Conservation (phyloP, 2,329 filamentous ascomycete species). For the Penicillium occitanis region DNA sequence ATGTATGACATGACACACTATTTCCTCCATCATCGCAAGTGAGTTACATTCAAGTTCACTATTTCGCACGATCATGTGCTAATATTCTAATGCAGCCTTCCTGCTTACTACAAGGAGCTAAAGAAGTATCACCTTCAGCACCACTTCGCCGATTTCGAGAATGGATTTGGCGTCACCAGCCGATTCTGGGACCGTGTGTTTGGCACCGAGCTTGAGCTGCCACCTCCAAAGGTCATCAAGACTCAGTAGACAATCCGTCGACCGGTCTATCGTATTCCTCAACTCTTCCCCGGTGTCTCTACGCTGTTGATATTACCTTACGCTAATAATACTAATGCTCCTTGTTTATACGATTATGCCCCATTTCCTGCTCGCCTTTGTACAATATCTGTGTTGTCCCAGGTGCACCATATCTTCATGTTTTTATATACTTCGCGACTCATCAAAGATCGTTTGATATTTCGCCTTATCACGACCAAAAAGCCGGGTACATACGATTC, state of each 20-base stretch:
- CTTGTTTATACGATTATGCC: background rate
- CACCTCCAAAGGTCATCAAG: slow-evolving; percentile 38
- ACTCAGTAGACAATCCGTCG: slow-evolving; percentile 30
- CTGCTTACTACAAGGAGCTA: slow-evolving; percentile 81
- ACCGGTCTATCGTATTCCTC: background rate
- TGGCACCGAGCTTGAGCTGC: slow-evolving; percentile 71
- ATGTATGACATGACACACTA: slow-evolving; percentile 98
- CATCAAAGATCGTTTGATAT: background rate
- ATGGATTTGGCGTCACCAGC: slow-evolving; percentile 95
- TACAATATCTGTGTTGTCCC: background rate
- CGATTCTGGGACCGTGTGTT: slow-evolving; percentile 94
- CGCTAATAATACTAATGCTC: slow-evolving; percentile 13
- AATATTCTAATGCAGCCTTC: slow-evolving; percentile 56
- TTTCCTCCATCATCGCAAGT: slow-evolving; percentile 94
- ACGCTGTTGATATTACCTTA: background rate
- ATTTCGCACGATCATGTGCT: background rate
- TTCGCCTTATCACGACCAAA: background rate
- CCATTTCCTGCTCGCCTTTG: background rate
- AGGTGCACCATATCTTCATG: background rate
- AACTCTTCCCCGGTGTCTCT: background rate
- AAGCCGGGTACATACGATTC: background rate
- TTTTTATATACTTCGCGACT: background rate
- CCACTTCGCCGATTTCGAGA: slow-evolving; percentile 97
- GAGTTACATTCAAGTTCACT: slow-evolving; percentile 34
- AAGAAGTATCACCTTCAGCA: slow-evolving; percentile 98